A percentile compares a stretch with the other conserved stretches of the same genome.
These are phyloP conservation scores for Cornus suecica DNA, from an alignment of 148 eudicot species.

Conservation along the genomic window DNA sequence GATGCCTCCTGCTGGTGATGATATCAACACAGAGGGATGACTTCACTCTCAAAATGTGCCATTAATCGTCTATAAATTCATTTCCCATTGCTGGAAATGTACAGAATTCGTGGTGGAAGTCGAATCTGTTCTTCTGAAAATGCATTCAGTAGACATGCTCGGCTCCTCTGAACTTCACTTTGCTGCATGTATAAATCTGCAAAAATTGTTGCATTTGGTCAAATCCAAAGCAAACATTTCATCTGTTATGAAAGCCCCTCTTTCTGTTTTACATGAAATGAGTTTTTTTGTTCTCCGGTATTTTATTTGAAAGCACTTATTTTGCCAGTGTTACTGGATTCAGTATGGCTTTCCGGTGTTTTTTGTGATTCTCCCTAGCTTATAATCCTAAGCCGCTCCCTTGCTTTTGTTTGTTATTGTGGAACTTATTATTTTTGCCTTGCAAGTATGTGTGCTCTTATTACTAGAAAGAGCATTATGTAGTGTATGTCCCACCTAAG, in stretches of 20 bases:
- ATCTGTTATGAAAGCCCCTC: slow-evolving; percentile 22
- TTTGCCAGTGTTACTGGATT: not conserved
- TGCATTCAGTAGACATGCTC: slow-evolving; percentile 36
- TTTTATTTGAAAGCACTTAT: not conserved
- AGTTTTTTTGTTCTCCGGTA: not conserved
- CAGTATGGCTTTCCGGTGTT: not conserved
- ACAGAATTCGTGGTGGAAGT: slow-evolving; percentile 43
- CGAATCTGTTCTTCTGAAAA: slow-evolving; percentile 31
- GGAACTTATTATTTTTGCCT: not conserved
- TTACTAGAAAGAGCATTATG: not conserved
- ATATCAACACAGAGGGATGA: slow-evolving; percentile 56
- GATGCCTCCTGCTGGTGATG: slow-evolving; percentile 52
- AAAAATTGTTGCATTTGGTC: slow-evolving; percentile 48
- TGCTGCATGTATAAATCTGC: slow-evolving; percentile 57
- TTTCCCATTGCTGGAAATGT: slow-evolving; percentile 72
- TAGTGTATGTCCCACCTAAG: not conserved
- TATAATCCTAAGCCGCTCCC: not conserved
- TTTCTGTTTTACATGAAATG: slow-evolving; percentile 10
- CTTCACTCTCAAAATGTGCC: slow-evolving; percentile 12
- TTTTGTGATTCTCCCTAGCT: not conserved
- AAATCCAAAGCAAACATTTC: slow-evolving; percentile 47
- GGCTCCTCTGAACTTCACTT: slow-evolving; percentile 24
- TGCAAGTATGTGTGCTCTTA: not conserved
- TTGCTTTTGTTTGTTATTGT: not conserved
- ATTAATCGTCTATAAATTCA: slow-evolving; percentile 55